Evolutionary conservation across 164 flowering plant genomes (phyloP), one percentile per base, ranked within the genome.

Genomic region (Chimonanthus salicifolius): DNA sequence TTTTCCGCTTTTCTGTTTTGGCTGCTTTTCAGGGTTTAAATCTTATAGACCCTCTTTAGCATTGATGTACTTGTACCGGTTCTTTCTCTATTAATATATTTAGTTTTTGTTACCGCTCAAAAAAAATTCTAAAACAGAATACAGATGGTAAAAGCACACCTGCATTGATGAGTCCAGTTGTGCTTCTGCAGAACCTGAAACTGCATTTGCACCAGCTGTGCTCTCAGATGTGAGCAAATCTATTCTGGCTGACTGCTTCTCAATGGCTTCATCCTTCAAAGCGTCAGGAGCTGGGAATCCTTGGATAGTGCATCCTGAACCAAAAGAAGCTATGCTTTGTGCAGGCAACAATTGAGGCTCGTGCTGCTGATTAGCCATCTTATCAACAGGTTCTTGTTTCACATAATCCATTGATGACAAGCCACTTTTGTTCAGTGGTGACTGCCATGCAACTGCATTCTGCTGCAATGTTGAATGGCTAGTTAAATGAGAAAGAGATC

Each of bases 371-470:
- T 88, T 94, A 79, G 73, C 62, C 75, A 78, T 69, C 76, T 86
- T 97, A 79, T 92, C 97, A 74, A 71, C 58, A 3, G 85, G 80
- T 79, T 90, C 97, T 66, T 81, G 92, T 77, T 90, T 94, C 20
- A 84, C 90, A 80, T 76, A 78, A 60, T 78, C 4, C 75, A 71
- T 47, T 62, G 90, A 77, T 49, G 88, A 72, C 54, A 79, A 64
- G 74, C 79, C 72, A 50, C 71, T 71, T 82, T 72, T 81, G 85
- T 54, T 82, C 44, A 81, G 60, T 7, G 86, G 75, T 44, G 89
- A 68, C 76, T 83, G 88, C 93, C 94, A 84, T 63, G 88, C 72
- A 72, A 71, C 82, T 48, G 86, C 71, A 78, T 74, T 87, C 76
- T 84, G 91, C 70, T 84, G 93, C 72, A 81, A 4, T 9, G 84